phyloP scores from a whole-genome alignment of 1,284 basidiomycete species.

The Rhodotorula sp. region DNA sequence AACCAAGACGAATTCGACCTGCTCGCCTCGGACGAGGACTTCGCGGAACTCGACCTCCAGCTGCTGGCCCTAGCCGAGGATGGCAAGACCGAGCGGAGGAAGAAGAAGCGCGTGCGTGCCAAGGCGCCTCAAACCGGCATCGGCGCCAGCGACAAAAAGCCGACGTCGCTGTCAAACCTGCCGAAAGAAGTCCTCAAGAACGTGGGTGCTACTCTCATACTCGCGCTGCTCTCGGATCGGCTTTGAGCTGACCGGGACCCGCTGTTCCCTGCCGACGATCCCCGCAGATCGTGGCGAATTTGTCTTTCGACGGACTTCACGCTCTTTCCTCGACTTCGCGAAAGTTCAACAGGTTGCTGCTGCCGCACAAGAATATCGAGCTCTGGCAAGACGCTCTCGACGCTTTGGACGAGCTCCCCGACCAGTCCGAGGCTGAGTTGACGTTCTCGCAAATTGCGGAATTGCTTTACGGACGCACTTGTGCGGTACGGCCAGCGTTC shows the following conservation, averaged over 20 bases:
- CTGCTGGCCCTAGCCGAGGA: neutral
- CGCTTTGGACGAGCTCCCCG: neutral
- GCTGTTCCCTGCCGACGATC: neutral
- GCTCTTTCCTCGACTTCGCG: neutral
- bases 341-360: neutral
- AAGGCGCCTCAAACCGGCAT: neutral
- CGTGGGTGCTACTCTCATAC: neutral
- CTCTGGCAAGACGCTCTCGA: constrained; percentile 1
- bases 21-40: constrained; percentile 5
- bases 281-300: neutral
- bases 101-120: neutral
- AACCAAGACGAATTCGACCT: constrained; percentile 2
- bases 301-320: neutral
- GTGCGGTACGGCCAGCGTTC: neutral
- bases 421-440: neutral
- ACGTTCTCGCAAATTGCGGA: neutral
- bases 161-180: neutral
- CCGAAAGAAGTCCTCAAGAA: constrained; percentile 3
- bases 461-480: constrained; percentile 1
- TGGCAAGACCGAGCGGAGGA: neutral
- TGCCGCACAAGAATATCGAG: neutral
- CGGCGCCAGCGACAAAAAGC: neutral
- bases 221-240: neutral
- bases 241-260: too few relatives aligned
- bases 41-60: too few relatives aligned